Base-by-base conservation (phyloP, 2,329 filamentous ascomycete species). In the Macroventuria anomochaeta region DNA sequence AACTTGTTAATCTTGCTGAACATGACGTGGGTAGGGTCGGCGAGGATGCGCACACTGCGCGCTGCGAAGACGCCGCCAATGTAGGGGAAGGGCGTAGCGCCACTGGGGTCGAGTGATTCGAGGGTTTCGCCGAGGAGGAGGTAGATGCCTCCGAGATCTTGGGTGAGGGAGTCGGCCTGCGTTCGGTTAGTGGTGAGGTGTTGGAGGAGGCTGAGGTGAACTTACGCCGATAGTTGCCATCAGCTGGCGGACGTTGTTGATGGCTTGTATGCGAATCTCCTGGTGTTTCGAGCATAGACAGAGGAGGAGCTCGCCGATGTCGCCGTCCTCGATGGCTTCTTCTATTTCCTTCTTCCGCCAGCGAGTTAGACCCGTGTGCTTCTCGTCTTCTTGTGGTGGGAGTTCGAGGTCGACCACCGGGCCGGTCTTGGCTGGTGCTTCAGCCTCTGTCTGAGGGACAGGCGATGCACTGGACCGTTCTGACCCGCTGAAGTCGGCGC, bases 1-100 rank as follows among this genome's bases (percentile, higher is more conserved):
- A 93, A 97, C 5, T 82, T 80, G 77, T 96, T 96, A 75, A 95
- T 79, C 71, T 96, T 96, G 53, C 86, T 85, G 71, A 96, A 97
- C 31, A 97, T 83, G 55, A 85, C 85, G 69, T 96, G 91, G 13
- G 91, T 81, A 0, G 93, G 93, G 57, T 91, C 87, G 18, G 81
- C 83, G 38, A 96, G 77, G 13, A 96, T 85, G 1, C 83, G 77
- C 7, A 96, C 80, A 1, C 87, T 85, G 59, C 86, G 85, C 39
- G 83, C 81, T 7, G 91, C 88, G 64, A 96, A 95, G 10, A 88
- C 84, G n/a, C 87, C 83, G 5, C 91, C 85, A 11, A 91, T 81
- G 55, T 88, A 91, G 0, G 92, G 88, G 3, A 96, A 78, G 1
- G 88, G 58, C 18, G 62, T 58, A 2, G 46, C 46, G 12, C 63